Percentiles rank a stretch among this genome's conserved stretches.
Evolutionary conservation across 1,284 basidiomycete genomes (phyloP).

Genomic region (Cutaneotrichosporon spelunceum): DNA sequence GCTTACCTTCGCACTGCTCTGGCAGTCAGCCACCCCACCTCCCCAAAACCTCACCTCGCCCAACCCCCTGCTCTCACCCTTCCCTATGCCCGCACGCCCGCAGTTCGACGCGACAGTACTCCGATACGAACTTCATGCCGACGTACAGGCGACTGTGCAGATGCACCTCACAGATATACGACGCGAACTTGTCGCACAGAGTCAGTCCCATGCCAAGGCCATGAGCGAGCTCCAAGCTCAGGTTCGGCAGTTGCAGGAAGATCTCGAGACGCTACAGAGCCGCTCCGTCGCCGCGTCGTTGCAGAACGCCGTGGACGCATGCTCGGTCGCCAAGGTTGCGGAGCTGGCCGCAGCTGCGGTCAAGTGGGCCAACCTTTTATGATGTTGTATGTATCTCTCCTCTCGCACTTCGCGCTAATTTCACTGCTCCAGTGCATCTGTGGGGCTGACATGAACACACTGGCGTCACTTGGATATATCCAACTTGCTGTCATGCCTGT

Average conservation of each 20-base stretch:
- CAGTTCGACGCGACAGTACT: constrained; percentile 2
- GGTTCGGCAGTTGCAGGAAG: background rate
- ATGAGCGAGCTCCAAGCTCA: background rate
- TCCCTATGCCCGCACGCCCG: background rate
- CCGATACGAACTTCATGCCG: constrained; percentile 7
- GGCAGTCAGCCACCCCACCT: background rate
- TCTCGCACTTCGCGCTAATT: no score
- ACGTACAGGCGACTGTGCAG: constrained; percentile 5
- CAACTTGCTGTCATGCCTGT: no score
- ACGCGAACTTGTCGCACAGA: constrained; percentile 6
- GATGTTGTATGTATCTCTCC: background rate
- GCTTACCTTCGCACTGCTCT: background rate
- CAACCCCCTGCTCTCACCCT: background rate
- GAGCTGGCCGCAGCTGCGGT: constrained; percentile 7
- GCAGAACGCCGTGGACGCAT: constrained; percentile 9
- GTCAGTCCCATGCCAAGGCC: background rate
- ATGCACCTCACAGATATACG: constrained; percentile 5
- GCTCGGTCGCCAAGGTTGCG: constrained; percentile 3
- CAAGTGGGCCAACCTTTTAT: background rate
- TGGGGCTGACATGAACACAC: background rate
- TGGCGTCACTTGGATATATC: no score
- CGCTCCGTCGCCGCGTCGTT: constrained; percentile 1
- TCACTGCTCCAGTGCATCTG: no score
- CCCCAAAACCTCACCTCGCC: background rate
- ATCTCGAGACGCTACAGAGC: constrained; percentile 5